Conservation (phyloP, 768 basidiomycete genomes). For the Panaeolus cyanescens region DNA sequence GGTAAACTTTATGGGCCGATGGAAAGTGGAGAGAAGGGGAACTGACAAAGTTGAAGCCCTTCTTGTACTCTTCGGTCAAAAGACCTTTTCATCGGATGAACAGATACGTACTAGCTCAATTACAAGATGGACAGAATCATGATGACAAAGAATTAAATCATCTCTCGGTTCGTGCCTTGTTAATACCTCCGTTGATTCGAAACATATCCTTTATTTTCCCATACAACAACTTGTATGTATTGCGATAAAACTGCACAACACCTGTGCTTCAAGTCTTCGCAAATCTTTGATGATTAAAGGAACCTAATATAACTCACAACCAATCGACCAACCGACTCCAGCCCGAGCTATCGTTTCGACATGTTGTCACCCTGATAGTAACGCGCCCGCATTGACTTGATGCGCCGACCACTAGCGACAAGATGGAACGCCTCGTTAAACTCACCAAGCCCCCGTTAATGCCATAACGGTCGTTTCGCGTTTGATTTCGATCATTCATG, state of each 20-base stretch:
- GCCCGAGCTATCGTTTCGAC: no score
- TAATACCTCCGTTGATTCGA: not conserved
- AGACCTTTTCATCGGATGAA: not conserved
- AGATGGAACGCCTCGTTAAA: not conserved
- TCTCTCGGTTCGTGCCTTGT: not conserved
- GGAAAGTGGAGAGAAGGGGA: not conserved
- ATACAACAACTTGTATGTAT: no score
- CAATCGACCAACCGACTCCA: no score
- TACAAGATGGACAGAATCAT: conserved; percentile 1
- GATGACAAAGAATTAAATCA: not conserved
- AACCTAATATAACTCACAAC: no score
- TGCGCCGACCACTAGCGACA: not conserved
- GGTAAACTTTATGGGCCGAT: conserved; percentile 2
- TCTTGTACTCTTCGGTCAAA: conserved; percentile 3
- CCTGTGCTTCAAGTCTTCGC: no score
- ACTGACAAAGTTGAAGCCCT: not conserved
- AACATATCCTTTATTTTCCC: not conserved
- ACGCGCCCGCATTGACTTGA: no score
- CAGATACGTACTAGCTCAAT: conserved; percentile 1
- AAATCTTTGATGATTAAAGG: no score
- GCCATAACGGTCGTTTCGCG: not conserved
- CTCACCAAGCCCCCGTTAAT: not conserved
- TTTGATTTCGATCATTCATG: not conserved
- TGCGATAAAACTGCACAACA: no score
- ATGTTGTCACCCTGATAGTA: no score